Base-by-base conservation (phyloP, 257 asterid species). In the Nicotiana tabacum region DNA sequence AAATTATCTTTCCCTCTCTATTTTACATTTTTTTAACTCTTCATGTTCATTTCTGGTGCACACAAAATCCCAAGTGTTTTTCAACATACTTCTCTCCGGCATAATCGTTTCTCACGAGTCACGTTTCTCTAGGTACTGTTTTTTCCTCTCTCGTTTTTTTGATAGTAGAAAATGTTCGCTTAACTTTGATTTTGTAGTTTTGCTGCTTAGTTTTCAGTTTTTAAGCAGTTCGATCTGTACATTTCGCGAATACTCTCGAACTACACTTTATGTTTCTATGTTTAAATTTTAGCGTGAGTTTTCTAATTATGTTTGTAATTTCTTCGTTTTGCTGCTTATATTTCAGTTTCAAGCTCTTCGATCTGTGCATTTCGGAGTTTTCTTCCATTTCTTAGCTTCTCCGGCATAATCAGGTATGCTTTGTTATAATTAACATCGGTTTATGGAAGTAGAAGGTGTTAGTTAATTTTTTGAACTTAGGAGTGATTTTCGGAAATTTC, bases 181-280 rank as follows among this genome's bases (percentile, higher is more conserved):
- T 17, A 18, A 18, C 64, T 58, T 81, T 48, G 18, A 35, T 17
- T 18, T 57, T 43, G 2, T 43, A 43, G 51, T 84, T 57, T 9
- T 66, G 48, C 35, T 70, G 82, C n/a, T 12, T 81, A 77, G 24
- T 84, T n/a, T 56, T 70, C 33, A 4, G 66, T 57, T 76, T 65
- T 68, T 39, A 46, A 79, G 86, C 80, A 27, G 68, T 85, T 68
- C n/a, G 91, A 88, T 90, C 89, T 82, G 84, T 85, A 72, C 12
- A 18, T 83, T 35, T 70, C 37, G 13, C 13, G 15, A 15, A 35
- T 65, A 60, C n/a, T 85, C 37, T 85, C 48, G 11, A 68, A 68
- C 1, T n/a, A 9, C 0, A 6, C 60, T 11, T 11, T 21, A 4
- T 72, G 4, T 13, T 72, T 72, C 24, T 12, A 11, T 13, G 27